These are phyloP conservation scores for Citrus sinensis DNA, from an alignment of 345 rosid species.

Conservation along the genomic window DNA sequence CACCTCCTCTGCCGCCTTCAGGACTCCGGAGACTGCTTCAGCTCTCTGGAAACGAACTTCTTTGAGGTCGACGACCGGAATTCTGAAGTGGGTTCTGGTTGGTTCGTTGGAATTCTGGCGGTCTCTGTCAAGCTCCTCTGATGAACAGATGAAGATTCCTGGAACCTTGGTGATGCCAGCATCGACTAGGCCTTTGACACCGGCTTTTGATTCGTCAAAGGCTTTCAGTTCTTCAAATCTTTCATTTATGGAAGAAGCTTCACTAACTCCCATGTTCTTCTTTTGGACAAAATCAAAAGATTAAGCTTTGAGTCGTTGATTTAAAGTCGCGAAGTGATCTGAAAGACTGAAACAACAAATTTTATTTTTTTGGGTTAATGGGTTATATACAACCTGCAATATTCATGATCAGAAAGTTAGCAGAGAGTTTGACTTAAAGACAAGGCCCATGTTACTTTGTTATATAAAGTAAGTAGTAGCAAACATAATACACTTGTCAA, in stretches of 20 bases:
- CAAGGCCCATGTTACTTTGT: too few species aligned
- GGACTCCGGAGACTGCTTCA: conserved; percentile 18
- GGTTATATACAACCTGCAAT: too few species aligned
- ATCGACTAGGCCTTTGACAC: conserved; percentile 38
- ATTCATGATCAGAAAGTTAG: too few species aligned
- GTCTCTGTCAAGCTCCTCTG: conserved; percentile 3
- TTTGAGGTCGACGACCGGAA: conserved; percentile 20
- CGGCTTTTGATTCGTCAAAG: conserved; percentile 34
- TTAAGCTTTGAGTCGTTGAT: too few species aligned
- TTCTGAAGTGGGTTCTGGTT: neutral
- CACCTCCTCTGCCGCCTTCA: conserved; percentile 25
- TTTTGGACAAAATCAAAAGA: neutral
- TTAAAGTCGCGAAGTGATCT: too few species aligned
- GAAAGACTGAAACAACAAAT: too few species aligned
- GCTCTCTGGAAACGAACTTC: neutral
- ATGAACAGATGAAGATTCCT: conserved; percentile 20
- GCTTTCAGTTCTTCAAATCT: conserved; percentile 19
- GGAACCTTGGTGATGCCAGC: conserved; percentile 28
- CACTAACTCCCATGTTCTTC: neutral
- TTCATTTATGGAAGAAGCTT: conserved; percentile 5
- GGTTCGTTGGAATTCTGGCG: neutral
- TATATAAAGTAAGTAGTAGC: too few species aligned
- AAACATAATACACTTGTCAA: too few species aligned
- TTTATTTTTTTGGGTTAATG: too few species aligned
- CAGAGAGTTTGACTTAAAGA: too few species aligned